Base-by-base conservation (phyloP, 164 flowering plant species). In the Warburgia ugandensis region DNA sequence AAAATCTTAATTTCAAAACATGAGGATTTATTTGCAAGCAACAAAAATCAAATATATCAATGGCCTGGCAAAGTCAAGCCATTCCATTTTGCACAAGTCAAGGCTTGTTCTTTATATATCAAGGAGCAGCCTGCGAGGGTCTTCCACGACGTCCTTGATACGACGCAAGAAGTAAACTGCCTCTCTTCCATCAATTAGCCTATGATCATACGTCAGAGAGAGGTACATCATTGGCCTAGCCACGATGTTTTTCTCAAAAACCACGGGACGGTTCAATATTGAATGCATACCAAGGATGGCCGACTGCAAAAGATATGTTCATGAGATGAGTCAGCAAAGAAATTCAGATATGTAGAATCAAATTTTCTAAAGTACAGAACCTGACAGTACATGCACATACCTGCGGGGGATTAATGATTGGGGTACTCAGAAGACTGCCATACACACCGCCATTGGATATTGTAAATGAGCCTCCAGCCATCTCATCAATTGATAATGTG, bases 321-420 rank as follows among this genome's bases (percentile, higher is more conserved):
- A n/a, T n/a, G n/a, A n/a, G n/a, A n/a, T n/a, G n/a, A n/a, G n/a
- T n/a, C n/a, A n/a, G n/a, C n/a, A n/a, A n/a, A n/a, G n/a, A n/a
- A n/a, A n/a, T n/a, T n/a, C n/a, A n/a, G n/a, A n/a, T n/a, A n/a
- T n/a, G n/a, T n/a, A n/a, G n/a, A n/a, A n/a, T n/a, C n/a, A n/a
- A n/a, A n/a, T n/a, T n/a, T n/a, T n/a, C n/a, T n/a, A n/a, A n/a
- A n/a, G n/a, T n/a, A n/a, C n/a, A n/a, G n/a, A n/a, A n/a, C n/a
- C n/a, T n/a, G n/a, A n/a, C n/a, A n/a, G n/a, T n/a, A n/a, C 3
- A 17, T 0, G 13, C 1, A 12, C 61, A 52, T 63, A 92, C 98
- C 88, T 88, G 98, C 23, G 98, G 98, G 14, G 98, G 98, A 71
- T 92, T 92, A 62, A 92, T 92, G 66, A 92, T 92, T 25, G 98